Base-by-base conservation (phyloP, 1,284 basidiomycete genomes). In the Malassezia slooffiae region DNA sequence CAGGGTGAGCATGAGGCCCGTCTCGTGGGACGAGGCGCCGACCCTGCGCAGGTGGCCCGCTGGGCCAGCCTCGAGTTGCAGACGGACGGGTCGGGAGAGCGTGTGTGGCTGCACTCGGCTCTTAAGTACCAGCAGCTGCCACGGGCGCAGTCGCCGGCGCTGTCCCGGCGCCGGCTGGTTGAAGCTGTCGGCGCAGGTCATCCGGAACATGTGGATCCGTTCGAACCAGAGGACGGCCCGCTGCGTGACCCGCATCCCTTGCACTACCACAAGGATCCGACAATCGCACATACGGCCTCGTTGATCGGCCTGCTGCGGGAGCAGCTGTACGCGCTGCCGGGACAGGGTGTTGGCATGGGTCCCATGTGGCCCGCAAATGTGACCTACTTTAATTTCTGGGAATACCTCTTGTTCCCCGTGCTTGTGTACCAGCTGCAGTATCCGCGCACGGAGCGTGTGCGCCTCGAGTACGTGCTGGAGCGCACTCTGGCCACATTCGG, bases 381-480 rank as follows among this genome's bases (percentile, higher is more conserved):
- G 54, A 82, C 81, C 0, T 78, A 80, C 60, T 78, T 75, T 62
- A 85, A 90, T 71, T 97, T 93, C 66, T 77, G 79, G 34, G 79
- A 85, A 42, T 99, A 91, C 70, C 79, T 87, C 70, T 73, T 91
- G 38, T 81, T 89, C 34, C 91, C 93, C 9, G 87, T 88, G 0
- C 75, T 99, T 35, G 88, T 95, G 5, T 99, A 99, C 67, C 86
- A 96, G 67, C 75, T 97, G 38, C 89, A 93, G 69, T 97, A 93
- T 69, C 91, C 91, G 5, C 74, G 90, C 31, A 93, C 88, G 1
- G 79, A 84, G 20, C 85, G 83, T 20, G 85, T 95, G 51, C 82
- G 90, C 3, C 88, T 86, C 0, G 66, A 85, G 13, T 96, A 96
- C 63, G 76, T 97, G 3, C 80, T 96, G 50, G 91, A 97, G 71